Conservation (phyloP, 768 basidiomycete species). For the Punctularia strigosozonata region DNA sequence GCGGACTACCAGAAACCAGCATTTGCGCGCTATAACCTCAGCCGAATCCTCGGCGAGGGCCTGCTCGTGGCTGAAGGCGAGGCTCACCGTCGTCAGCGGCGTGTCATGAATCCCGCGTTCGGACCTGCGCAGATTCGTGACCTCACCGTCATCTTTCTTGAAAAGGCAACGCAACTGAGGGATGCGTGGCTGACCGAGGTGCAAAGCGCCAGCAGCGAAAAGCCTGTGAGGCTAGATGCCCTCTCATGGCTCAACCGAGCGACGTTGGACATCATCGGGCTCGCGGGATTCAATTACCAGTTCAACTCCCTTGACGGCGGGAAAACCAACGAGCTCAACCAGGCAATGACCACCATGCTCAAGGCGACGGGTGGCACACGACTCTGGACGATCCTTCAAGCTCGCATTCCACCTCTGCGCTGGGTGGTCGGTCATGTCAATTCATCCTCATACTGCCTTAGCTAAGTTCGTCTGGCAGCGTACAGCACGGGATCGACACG, state of each 20-base stretch:
- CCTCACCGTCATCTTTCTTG: constrained; percentile 42
- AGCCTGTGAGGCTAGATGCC: constrained; percentile 16
- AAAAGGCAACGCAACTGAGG: constrained; percentile 28
- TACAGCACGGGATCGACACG: background rate
- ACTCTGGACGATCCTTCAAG: constrained; percentile 8
- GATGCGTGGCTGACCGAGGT: constrained; percentile 13
- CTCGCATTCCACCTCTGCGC: constrained; percentile 12
- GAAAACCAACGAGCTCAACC: constrained; percentile 18
- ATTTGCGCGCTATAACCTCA: constrained; percentile 22
- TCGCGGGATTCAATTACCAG: constrained; percentile 24
- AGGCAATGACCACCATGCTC: constrained; percentile 18
- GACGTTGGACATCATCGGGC: constrained; percentile 31
- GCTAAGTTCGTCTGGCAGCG: constrained; percentile 4
- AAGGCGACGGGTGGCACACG: constrained; percentile 1
- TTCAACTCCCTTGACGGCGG: constrained; percentile 19
- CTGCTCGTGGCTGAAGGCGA: constrained; percentile 35
- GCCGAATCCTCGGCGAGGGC: constrained; percentile 34
- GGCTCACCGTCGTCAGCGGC: too few relatives aligned
- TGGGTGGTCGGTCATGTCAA: constrained; percentile 9
- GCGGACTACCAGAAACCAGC: constrained; percentile 47
- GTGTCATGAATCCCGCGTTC: constrained; percentile 50
- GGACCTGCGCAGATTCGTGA: constrained; percentile 47
- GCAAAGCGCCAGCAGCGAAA: constrained; percentile 16
- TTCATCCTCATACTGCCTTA: background rate
- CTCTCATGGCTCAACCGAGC: constrained; percentile 21